Conservation (phyloP, 306 rosid genomes). For the Calophaca sinica region DNA sequence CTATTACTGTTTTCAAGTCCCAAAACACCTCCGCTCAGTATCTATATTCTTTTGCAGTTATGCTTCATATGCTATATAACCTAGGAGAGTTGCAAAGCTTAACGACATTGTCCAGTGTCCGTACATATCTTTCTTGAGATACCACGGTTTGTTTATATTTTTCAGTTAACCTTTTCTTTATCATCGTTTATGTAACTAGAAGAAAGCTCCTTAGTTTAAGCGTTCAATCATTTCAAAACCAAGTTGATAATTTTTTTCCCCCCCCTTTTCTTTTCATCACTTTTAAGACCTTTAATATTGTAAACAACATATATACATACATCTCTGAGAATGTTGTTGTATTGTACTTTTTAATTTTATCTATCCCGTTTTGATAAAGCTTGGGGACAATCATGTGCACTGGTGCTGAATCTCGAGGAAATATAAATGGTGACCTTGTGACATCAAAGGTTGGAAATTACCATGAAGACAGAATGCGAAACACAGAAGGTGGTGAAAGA, state of each 20-base stretch:
- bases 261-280: conserved; percentile 27
- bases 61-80: conserved; percentile 41
- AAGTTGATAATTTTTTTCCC: conserved; percentile 1
- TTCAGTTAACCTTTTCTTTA: not conserved
- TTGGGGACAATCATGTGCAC: conserved; percentile 66
- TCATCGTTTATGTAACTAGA: not conserved
- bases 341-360: conserved; percentile 36
- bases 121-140: conserved; percentile 40
- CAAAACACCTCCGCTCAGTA: conserved; percentile 37
- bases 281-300: conserved; percentile 38
- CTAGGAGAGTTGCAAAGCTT: conserved; percentile 17
- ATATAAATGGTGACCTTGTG: conserved; percentile 61
- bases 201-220: conserved; percentile 23
- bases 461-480: conserved; percentile 61
- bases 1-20: conserved; percentile 41
- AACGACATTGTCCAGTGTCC: conserved; percentile 32
- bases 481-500: conserved; percentile 46
- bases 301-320: not conserved
- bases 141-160: conserved; percentile 29
- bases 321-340: conserved; percentile 16
- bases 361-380: conserved; percentile 38
- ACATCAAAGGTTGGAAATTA: conserved; percentile 49
- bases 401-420: conserved; percentile 75
- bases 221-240: conserved; percentile 46
- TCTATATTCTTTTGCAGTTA: conserved; percentile 40